phyloP scores from a whole-genome alignment of 2,329 filamentous ascomycete genomes.

The Aspergillus sergii region DNA sequence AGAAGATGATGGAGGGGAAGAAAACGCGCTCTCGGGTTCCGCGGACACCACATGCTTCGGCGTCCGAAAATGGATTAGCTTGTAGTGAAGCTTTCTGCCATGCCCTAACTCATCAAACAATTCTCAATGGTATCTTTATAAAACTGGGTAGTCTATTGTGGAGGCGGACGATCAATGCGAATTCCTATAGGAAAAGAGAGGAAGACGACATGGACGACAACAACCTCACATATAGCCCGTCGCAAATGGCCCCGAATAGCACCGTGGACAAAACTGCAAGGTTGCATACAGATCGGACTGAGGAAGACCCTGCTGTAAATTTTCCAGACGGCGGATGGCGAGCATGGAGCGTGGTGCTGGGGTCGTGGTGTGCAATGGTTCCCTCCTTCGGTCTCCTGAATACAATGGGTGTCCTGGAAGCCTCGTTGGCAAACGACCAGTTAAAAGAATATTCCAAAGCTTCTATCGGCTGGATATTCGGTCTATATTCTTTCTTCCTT shows the following conservation, averaged over 20 bases:
- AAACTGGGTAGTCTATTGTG: background rate
- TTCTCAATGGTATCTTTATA: background rate
- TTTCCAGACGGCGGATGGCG: background rate
- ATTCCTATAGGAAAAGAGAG: background rate
- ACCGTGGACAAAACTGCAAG: background rate
- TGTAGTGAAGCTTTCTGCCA: background rate
- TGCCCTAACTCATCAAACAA: background rate
- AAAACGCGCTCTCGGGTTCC: background rate
- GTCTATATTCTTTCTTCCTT: slow-evolving; percentile 1
- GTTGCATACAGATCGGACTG: background rate
- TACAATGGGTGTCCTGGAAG: slow-evolving; percentile 3
- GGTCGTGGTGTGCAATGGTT: background rate
- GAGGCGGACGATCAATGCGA: background rate
- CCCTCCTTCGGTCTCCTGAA: background rate
- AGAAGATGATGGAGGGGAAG: too few species aligned
- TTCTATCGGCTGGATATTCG: slow-evolving; percentile 2
- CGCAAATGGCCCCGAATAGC: background rate
- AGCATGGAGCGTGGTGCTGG: background rate
- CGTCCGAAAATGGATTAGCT: background rate
- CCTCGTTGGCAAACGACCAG: background rate
- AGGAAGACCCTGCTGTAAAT: background rate
- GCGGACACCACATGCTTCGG: background rate
- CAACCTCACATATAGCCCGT: too few species aligned
- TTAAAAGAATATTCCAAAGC: background rate
- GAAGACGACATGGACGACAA: background rate